Percentiles rank a stretch among this genome's conserved stretches.
phyloP scores from a whole-genome alignment of 2,329 filamentous ascomycete genomes.

The Cladosporium sp. region DNA sequence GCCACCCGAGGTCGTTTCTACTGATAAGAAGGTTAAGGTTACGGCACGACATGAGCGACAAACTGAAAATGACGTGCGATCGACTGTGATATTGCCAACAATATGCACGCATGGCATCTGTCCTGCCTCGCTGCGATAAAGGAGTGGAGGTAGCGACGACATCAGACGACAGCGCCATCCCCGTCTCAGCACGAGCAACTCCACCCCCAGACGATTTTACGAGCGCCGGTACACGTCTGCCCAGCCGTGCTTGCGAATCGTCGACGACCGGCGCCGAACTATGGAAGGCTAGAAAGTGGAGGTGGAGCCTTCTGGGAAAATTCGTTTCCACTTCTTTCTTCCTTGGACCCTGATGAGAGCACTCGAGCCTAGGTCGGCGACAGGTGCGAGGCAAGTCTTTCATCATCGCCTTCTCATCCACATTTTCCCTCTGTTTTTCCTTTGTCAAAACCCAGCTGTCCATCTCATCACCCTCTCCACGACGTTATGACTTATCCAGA shows the following conservation, averaged over 20 bases:
- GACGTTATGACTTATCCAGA: slow-evolving; percentile 7
- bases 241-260: slow-evolving; percentile 9
- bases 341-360: slow-evolving; percentile 1
- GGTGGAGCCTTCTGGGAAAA: slow-evolving; percentile 11
- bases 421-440: not conserved
- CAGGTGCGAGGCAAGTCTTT: slow-evolving; percentile 3
- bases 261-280: not conserved
- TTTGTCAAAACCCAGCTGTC: not conserved
- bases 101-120: too few relatives aligned
- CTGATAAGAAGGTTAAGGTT: slow-evolving; percentile 2
- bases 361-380: not conserved
- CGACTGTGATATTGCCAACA: not conserved
- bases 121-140: too few relatives aligned
- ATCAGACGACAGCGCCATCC: too few relatives aligned
- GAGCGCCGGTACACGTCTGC: not conserved
- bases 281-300: slow-evolving; percentile 8
- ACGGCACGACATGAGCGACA: not conserved
- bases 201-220: not conserved
- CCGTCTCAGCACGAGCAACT: too few relatives aligned
- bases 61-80: not conserved
- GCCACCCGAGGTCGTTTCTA: too few relatives aligned
- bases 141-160: too few relatives aligned
- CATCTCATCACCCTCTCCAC: not conserved
- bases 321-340: slow-evolving; percentile 10
- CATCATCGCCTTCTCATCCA: slow-evolving; percentile 5